Evolutionary conservation across 345 rosid genomes (phyloP), one percentile per base, ranked within the genome.

Genomic region (Lepidium africanum): DNA sequence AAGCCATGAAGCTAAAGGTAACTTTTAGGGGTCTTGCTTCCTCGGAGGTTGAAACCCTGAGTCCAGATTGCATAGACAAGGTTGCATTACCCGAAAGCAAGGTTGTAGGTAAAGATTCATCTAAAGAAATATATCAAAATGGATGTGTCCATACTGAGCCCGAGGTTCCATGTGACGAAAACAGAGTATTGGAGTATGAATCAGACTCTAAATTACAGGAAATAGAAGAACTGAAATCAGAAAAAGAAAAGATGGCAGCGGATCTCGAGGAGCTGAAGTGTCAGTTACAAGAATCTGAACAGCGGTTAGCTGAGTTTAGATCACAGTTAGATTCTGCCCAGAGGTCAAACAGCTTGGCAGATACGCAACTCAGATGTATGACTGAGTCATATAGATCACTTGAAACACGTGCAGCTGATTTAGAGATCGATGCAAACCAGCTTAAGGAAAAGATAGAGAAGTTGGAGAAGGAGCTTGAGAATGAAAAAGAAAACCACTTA

Each of bases 351-450:
- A 82, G 81, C 76, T 80, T 93, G 82, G 84, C 96, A 11, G 97
- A 90, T 69, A 93, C 92, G 2, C 98, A 93, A 69, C 83, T 90
- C 45, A 93, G 88, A 80, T 93, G 98, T 64, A 90, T 93, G 98
- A 84, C 86, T 35, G 98, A 88, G 85, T 93, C 98, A 19, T 93
- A 93, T 72, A 84, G 96, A 74, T 79, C 88, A 23, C 92, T 93
- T 63, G 98, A 93, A 83, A 70, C 82, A 59, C 95, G 80, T 45
- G 86, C 95, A 54, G 80, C 79, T 60, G 87, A 84, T 71, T 66
- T 91, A 50, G 97, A 86, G 79, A 76, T 81, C 9, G 89, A 87
- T 69, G 85, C 85, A 55, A 87, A 82, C 76, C 84, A 80, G 77
- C 87, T 93, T 65, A 83, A 39, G 64, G 78, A 72, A 54, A 86